Percentiles rank a stretch among this genome's conserved stretches.
Evolutionary conservation across 345 rosid genomes (phyloP).

Genomic region (Ricinus communis): DNA sequence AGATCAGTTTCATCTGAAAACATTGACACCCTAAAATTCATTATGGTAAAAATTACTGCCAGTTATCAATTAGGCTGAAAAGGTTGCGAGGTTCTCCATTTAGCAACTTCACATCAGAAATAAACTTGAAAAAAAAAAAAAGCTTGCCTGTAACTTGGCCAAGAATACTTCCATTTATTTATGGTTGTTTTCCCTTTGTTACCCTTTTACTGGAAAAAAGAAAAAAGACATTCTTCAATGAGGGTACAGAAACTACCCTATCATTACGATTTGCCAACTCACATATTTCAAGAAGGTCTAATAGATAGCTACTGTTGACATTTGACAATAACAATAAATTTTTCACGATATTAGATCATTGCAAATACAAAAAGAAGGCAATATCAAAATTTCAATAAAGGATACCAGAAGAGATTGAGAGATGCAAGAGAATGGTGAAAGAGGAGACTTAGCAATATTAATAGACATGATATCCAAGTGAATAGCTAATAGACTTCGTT

Average conservation of each 20-base stretch:
- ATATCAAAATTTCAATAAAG: slow-evolving; percentile 3
- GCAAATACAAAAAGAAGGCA: neutral
- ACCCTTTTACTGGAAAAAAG: neutral
- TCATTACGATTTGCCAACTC: neutral
- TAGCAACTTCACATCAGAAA: neutral
- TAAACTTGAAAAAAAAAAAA: neutral
- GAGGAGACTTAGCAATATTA: neutral
- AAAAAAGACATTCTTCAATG: neutral
- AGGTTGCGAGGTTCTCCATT: neutral
- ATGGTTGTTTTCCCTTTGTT: neutral
- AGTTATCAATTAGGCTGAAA: neutral
- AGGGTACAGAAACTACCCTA: neutral
- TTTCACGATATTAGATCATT: neutral
- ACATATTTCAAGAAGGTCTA: neutral
- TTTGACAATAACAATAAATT: neutral
- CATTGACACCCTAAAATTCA: neutral
- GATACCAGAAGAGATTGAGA: neutral
- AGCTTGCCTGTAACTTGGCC: neutral
- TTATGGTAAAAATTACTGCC: neutral
- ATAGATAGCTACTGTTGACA: neutral
- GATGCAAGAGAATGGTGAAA: neutral
- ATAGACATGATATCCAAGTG: neutral
- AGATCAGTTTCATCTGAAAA: neutral
- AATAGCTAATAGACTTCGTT: neutral
- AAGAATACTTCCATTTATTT: neutral